Evolutionary conservation across 2,329 filamentous ascomycete genomes (phyloP).

Genomic region (Beauveria sp.): DNA sequence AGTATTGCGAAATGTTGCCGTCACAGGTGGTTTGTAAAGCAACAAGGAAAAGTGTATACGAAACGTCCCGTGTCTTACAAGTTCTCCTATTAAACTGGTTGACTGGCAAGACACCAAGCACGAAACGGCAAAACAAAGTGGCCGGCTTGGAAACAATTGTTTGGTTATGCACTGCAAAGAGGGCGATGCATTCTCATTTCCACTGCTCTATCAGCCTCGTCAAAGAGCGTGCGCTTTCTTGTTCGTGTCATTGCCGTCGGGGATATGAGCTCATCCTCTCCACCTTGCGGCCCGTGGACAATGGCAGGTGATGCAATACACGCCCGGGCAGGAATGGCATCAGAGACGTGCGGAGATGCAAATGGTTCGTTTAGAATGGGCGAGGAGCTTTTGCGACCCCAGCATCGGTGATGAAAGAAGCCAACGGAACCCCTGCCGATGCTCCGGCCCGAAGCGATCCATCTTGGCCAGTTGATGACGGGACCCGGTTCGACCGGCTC

Average conservation of each 20-base stretch:
- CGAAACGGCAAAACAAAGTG: neutral
- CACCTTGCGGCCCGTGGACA: neutral
- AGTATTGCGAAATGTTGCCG: neutral
- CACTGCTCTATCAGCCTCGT: neutral
- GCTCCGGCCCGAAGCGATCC: constrained; percentile 1
- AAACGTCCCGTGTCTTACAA: neutral
- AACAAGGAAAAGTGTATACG: neutral
- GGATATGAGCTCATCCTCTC: neutral
- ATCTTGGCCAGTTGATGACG: neutral
- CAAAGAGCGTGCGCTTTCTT: neutral
- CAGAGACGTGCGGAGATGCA: neutral
- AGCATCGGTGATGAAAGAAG: neutral
- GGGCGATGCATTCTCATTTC: too few relatives aligned
- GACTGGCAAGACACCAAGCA: neutral
- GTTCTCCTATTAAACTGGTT: neutral
- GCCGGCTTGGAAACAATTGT: too few relatives aligned
- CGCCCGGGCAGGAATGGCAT: neutral
- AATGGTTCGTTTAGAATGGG: neutral
- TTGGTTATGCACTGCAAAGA: too few relatives aligned
- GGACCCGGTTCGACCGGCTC: neutral
- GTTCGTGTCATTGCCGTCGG: neutral
- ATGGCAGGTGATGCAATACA: neutral
- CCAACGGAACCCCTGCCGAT: neutral
- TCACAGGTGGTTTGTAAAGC: neutral
- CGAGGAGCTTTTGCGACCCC: neutral